Conservation (phyloP, 2,329 filamentous ascomycete species). For the Pestalotiopsis sp. region DNA sequence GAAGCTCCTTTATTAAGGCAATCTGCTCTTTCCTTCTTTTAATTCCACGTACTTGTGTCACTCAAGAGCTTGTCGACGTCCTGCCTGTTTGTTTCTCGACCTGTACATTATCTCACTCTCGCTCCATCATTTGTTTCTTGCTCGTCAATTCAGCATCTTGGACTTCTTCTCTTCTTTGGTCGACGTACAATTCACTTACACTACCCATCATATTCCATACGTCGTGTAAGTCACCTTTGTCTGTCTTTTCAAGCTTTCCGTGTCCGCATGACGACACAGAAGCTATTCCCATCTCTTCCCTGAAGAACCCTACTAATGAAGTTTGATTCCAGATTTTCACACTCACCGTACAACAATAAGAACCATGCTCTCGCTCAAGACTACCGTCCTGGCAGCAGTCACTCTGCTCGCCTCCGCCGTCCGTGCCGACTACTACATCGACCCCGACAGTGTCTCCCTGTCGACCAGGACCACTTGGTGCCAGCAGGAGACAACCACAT, state of each 20-base stretch:
- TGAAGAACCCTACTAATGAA: neutral
- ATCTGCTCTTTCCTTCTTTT: conserved; percentile 11
- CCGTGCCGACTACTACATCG: conserved; percentile 62
- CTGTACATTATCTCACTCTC: conserved; percentile 11
- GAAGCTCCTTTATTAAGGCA: conserved; percentile 11
- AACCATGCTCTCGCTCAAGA: conserved; percentile 59
- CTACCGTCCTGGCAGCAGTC: conserved; percentile 56
- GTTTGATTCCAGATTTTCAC: neutral
- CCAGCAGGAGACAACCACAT: conserved; percentile 60
- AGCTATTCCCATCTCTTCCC: neutral
- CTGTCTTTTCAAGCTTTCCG: neutral
- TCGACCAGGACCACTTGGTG: conserved; percentile 65
- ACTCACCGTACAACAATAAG: neutral
- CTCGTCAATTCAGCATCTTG: neutral
- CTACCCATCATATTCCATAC: neutral
- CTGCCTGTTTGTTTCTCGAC: neutral
- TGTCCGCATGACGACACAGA: neutral
- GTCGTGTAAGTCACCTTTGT: conserved; percentile 9
- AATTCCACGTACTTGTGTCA: neutral
- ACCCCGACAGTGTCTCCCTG: conserved; percentile 62
- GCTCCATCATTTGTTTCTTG: conserved; percentile 7
- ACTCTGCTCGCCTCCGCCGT: conserved; percentile 54
- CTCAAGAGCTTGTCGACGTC: neutral
- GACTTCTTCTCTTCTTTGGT: neutral
- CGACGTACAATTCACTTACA: neutral